A percentile compares a stretch with the other conserved stretches of the same genome.
Evolutionary conservation across 306 rosid species (phyloP).

Genomic region (Cicer cuneatum): DNA sequence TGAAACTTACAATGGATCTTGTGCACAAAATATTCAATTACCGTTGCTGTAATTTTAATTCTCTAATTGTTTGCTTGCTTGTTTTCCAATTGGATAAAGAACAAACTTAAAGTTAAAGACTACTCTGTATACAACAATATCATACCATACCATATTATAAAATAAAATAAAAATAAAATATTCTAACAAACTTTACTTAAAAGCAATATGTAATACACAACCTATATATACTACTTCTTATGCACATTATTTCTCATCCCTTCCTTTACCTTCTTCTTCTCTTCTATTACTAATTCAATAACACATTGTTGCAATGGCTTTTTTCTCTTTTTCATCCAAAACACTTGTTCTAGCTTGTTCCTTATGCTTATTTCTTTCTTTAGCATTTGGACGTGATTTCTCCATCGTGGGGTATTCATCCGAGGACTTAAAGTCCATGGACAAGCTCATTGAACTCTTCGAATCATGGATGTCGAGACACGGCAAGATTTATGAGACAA

Average conservation of each 20-base stretch:
- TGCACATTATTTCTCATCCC: conserved; percentile 41
- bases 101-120: conserved; percentile 20
- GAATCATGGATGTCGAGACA: conserved; percentile 73
- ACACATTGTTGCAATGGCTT: conserved; percentile 48
- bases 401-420: conserved; percentile 74
- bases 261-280: conserved; percentile 22
- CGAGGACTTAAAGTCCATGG: conserved; percentile 65
- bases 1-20: conserved; percentile 4
- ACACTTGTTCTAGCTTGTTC: conserved; percentile 46
- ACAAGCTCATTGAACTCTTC: conserved; percentile 62
- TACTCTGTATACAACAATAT: background rate
- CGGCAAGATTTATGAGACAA: conserved; percentile 55
- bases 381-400: conserved; percentile 50
- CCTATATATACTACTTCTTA: conserved; percentile 48
- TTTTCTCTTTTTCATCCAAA: conserved; percentile 39
- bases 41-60: conserved; percentile 24
- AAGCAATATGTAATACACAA: conserved; percentile 51
- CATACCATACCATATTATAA: background rate
- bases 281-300: conserved; percentile 5
- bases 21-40: background rate
- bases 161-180: conserved; percentile 2
- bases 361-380: conserved; percentile 39
- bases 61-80: background rate
- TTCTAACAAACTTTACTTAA: conserved; percentile 53
- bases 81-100: conserved; percentile 10